phyloP scores from a whole-genome alignment of 148 eudicot genomes.

The Chenopodium album region DNA sequence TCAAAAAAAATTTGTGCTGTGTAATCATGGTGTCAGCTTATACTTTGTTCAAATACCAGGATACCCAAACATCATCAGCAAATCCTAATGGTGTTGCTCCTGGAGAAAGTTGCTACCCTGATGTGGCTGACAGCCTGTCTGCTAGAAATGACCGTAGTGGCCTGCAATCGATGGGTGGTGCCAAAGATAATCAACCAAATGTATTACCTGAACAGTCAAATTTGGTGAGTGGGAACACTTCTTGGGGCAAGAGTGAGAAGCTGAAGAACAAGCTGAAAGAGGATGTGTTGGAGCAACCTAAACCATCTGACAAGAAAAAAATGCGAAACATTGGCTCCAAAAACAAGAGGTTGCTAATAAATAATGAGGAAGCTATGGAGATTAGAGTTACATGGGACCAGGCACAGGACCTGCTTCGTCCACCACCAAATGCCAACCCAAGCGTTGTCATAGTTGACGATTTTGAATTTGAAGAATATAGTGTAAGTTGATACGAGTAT shows the following conservation, averaged over 20 bases:
- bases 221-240: conserved; percentile 30
- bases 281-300: conserved; percentile 40
- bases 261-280: conserved; percentile 48
- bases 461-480: conserved; percentile 81
- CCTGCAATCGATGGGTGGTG: conserved; percentile 23
- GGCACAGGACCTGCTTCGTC: conserved; percentile 82
- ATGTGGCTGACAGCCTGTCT: conserved; percentile 41
- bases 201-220: conserved; percentile 28
- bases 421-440: conserved; percentile 58
- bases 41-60: conserved; percentile 44
- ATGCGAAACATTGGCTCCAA: conserved; percentile 65
- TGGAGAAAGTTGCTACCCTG: conserved; percentile 49
- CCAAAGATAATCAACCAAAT: conserved; percentile 23
- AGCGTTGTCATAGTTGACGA: conserved; percentile 64
- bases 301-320: conserved; percentile 57
- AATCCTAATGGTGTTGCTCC: conserved; percentile 44
- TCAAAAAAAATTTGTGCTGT: not conserved
- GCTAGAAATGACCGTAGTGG: conserved; percentile 41
- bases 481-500: conserved; percentile 41
- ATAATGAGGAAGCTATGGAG: conserved; percentile 75
- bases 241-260: conserved; percentile 40
- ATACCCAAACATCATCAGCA: conserved; percentile 38
- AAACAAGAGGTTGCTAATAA: conserved; percentile 77
- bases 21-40: conserved; percentile 6
- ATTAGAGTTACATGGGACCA: conserved; percentile 83